A percentile compares a stretch with the other conserved stretches of the same genome.
Conservation (phyloP, 768 basidiomycete genomes). For the Phallus indusiatus region DNA sequence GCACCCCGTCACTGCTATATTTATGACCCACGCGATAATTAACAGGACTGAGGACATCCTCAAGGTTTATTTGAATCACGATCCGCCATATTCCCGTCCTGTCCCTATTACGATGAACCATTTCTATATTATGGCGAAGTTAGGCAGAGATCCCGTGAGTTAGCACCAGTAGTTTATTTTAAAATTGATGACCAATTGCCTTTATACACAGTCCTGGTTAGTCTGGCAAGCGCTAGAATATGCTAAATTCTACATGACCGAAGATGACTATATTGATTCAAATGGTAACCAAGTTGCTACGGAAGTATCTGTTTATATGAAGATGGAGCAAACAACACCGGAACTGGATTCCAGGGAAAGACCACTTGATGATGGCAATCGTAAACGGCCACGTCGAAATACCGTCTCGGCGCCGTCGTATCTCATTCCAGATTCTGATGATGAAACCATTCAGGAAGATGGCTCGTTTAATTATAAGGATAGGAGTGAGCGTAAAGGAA, state of each 20-base stretch:
- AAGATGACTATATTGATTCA: slow-evolving; percentile 49
- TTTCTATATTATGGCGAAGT: slow-evolving; percentile 61
- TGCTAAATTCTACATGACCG: slow-evolving; percentile 59
- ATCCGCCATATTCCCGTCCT: neutral
- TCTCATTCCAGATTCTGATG: slow-evolving; percentile 60
- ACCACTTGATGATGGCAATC: slow-evolving; percentile 11
- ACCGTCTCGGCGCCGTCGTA: slow-evolving; percentile 51
- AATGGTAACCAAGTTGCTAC: slow-evolving; percentile 17
- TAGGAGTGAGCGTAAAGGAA: slow-evolving; percentile 8
- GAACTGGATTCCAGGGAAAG: slow-evolving; percentile 24
- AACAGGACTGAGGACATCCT: slow-evolving; percentile 44
- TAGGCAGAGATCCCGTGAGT: slow-evolving; percentile 54
- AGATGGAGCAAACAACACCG: slow-evolving; percentile 30
- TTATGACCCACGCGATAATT: slow-evolving; percentile 64
- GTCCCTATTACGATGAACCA: slow-evolving; percentile 71
- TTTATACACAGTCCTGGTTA: slow-evolving; percentile 34
- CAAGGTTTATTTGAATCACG: slow-evolving; percentile 20
- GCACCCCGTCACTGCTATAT: slow-evolving; percentile 52
- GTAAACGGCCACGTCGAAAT: slow-evolving; percentile 53
- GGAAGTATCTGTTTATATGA: slow-evolving; percentile 14
- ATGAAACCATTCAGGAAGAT: slow-evolving; percentile 39
- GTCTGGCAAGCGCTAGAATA: slow-evolving; percentile 53
- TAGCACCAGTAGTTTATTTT: neutral
- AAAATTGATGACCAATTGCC: no score
- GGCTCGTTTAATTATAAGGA: neutral